Evolutionary conservation across 208 protist species (phyloP).

Genomic region (Trichomonas vaginalis): DNA sequence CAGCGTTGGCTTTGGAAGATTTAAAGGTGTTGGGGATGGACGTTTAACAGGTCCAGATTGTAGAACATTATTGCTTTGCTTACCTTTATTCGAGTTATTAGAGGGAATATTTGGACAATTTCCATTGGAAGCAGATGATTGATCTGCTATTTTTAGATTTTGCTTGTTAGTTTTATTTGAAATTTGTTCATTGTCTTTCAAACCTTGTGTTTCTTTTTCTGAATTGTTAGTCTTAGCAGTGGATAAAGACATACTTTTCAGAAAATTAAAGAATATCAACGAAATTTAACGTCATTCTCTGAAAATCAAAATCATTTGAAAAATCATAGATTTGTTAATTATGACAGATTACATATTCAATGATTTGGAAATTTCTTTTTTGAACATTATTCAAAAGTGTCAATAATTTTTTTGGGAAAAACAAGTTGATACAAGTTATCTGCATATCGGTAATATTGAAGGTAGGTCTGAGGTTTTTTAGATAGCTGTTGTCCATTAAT

Average conservation of each 20-base stretch:
- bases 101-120: neutral
- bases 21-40: neutral
- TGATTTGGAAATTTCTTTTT: no score
- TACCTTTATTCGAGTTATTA: neutral
- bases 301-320: neutral
- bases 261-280: neutral
- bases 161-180: neutral
- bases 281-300: neutral
- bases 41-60: neutral
- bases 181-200: neutral
- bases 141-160: no score
- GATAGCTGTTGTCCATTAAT: neutral
- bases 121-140: no score
- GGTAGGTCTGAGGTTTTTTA: neutral
- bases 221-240: neutral
- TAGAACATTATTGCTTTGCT: neutral
- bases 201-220: neutral
- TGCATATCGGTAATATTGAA: neutral
- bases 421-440: no score
- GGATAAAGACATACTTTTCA: neutral
- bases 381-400: no score
- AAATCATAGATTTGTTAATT: no score
- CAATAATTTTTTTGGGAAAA: no score
- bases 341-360: no score
- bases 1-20: neutral